Evolutionary conservation across 768 basidiomycete genomes (phyloP), one percentile per base, ranked within the genome.

Genomic region (Leccinellum luteum): DNA sequence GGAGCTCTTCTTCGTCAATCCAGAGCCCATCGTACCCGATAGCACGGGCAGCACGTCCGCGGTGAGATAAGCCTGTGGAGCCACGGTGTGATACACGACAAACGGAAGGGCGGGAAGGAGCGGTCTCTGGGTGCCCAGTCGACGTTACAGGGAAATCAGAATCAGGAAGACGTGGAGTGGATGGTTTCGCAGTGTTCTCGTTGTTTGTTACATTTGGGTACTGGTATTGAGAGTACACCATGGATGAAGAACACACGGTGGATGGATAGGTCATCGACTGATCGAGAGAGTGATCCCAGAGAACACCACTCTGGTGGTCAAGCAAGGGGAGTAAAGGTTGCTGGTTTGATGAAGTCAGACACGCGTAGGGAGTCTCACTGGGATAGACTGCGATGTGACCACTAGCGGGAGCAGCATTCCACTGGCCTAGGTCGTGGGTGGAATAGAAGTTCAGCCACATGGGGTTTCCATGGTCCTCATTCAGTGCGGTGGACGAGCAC

Each of bases 1-100:
- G 32, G 28, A 67, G 59, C 1, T 59, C 62, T 38, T 41, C 55
- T 50, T 59, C 53, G 2, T 66, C 65, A 1, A 64, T 48, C 57
- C 55, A 61, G 7, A 58, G 2, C 5, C 59, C 59, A 3, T 28
- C 15, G 21, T 48, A 60, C 15, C 56, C 48, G 8, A 66, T 53
- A 3, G 57, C 59, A 23, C 35, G 51, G 9, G 50, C 41, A 2
- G 13, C 31, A 25, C 54, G 48, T 30, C 27, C 32, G 17, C 23
- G 50, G 17, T 23, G 51, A 25, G 44, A 41, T 19, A 43, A 34
- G 10, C 4, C 7, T n/a, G 14, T 8, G 9, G 43, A 9, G 1
- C 25, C 10, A 30, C 3, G 19, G 6, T 15, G 52, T 13, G 43
- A 15, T 2, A 21, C 15, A n/a, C 34, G 30, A 25, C 8, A 34